Evolutionary conservation across 1,284 basidiomycete species (phyloP).

Genomic region (Ganoderma multipileum): DNA sequence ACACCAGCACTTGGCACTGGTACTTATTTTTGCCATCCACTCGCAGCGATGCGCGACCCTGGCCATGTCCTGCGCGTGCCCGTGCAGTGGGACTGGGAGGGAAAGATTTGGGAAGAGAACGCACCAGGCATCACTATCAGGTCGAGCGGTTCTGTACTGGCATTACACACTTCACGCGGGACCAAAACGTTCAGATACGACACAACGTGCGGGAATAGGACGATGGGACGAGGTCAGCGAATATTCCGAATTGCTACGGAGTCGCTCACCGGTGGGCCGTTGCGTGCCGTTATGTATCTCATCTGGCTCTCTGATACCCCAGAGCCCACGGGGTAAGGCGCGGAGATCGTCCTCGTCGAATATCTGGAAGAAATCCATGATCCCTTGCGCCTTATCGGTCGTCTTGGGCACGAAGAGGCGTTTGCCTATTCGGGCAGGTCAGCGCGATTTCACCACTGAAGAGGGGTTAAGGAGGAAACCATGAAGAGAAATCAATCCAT

Average conservation of each 20-base stretch:
- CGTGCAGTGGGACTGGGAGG: background rate
- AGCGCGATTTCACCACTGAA: background rate
- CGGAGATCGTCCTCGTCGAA: slow-evolving; percentile 64
- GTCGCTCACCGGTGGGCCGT: slow-evolving; percentile 58
- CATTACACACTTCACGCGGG: slow-evolving; percentile 49
- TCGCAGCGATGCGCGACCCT: background rate
- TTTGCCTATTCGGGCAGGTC: slow-evolving; percentile 54
- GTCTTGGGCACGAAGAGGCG: slow-evolving; percentile 76
- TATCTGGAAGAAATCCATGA: slow-evolving; percentile 73
- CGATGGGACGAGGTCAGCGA: slow-evolving; percentile 7
- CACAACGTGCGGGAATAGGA: background rate
- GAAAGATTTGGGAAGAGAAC: slow-evolving; percentile 21
- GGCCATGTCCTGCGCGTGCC: background rate
- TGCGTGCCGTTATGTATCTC: slow-evolving; percentile 48
- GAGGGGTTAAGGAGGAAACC: background rate
- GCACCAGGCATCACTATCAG: slow-evolving; percentile 75
- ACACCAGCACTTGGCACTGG: background rate
- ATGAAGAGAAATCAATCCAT: background rate
- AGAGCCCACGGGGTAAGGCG: slow-evolving; percentile 62
- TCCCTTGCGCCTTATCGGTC: slow-evolving; percentile 47
- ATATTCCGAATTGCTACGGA: slow-evolving; percentile 5
- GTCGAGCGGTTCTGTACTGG: slow-evolving; percentile 55
- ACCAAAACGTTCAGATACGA: background rate
- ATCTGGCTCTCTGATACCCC: slow-evolving; percentile 79
- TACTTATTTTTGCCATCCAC: background rate